Conservation (phyloP, 2,329 filamentous ascomycete genomes). For the Botryotinia calthae region DNA sequence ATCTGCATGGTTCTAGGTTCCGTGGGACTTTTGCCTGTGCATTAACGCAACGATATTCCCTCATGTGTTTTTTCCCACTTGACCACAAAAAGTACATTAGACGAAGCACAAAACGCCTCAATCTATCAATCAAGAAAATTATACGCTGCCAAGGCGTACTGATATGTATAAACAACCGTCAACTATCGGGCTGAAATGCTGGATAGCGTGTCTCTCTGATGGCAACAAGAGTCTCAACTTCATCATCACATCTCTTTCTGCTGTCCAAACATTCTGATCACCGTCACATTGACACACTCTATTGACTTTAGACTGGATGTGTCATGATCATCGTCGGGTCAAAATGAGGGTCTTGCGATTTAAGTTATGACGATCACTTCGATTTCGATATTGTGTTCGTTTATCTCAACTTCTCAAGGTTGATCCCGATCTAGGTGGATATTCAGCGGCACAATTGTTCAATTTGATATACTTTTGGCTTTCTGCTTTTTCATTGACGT, state of each 20-base stretch:
- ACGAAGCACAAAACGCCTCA: not conserved
- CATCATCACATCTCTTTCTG: not conserved
- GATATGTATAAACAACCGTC: not conserved
- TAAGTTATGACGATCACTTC: not conserved
- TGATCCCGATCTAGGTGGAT: not conserved
- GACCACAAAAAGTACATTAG: not conserved
- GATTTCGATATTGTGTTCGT: not conserved
- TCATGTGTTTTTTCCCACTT: not conserved
- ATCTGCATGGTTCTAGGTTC: not conserved
- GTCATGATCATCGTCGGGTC: not conserved
- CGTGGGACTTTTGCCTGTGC: not conserved
- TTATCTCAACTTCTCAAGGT: not conserved
- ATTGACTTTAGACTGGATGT: not conserved
- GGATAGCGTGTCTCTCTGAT: not conserved
- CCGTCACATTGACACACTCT: not conserved
- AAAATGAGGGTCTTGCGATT: not conserved
- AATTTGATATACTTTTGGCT: not conserved
- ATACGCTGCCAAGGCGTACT: not conserved
- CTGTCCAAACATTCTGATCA: not conserved
- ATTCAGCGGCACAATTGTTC: not conserved
- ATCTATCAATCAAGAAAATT: not conserved
- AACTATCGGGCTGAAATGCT: not conserved
- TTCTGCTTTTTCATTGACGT: not conserved
- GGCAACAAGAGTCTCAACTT: not conserved
- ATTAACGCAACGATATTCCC: conserved; percentile 2